Percentiles rank a stretch among this genome's conserved stretches.
These are phyloP conservation scores for Arachnomyces sp. DNA, from an alignment of 2,329 filamentous ascomycete species.

Conservation along the genomic window DNA sequence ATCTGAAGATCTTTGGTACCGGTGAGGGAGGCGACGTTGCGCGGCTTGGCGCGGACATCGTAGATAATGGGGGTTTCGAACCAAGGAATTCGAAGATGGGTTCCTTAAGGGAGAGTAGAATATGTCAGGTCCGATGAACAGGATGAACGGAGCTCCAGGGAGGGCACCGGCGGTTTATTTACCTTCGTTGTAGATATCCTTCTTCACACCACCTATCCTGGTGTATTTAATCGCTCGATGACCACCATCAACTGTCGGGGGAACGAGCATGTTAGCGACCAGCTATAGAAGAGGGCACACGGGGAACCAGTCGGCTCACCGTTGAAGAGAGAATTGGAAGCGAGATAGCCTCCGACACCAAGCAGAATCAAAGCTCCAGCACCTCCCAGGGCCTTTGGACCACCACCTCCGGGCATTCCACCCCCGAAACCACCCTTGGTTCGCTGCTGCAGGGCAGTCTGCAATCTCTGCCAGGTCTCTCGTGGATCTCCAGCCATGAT, in stretches of 20 bases:
- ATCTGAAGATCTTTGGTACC: constrained; percentile 99
- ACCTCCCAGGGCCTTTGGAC: constrained; percentile 45
- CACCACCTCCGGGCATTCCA: constrained; percentile 47
- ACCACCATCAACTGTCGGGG: constrained; percentile 73
- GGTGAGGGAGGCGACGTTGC: constrained; percentile 92
- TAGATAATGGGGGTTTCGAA: constrained; percentile 95
- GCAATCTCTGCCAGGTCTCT: constrained; percentile 58
- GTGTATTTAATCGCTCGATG: constrained; percentile 99
- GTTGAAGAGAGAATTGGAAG: constrained; percentile 58
- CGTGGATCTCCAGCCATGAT: constrained; percentile 49
- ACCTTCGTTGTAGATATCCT: constrained; percentile 96
- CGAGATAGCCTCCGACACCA: constrained; percentile 31
- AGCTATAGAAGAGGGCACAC: not conserved
- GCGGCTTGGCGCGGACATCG: constrained; percentile 94
- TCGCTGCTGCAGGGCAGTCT: constrained; percentile 52
- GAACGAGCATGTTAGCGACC: constrained; percentile 4
- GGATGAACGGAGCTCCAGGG: constrained; percentile 1
- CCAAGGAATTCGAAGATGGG: constrained; percentile 90
- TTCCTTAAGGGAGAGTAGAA: constrained; percentile 48
- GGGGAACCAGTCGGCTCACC: constrained; percentile 36
- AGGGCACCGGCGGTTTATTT: constrained; percentile 14
- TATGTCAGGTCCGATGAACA: not conserved
- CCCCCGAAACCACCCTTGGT: constrained; percentile 42
- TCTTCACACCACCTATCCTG: constrained; percentile 81
- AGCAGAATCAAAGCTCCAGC: constrained; percentile 49